Evolutionary conservation across 108 stramenopile genomes (phyloP), one percentile per base, ranked within the genome.

Genomic region (Nitzschia sp.): DNA sequence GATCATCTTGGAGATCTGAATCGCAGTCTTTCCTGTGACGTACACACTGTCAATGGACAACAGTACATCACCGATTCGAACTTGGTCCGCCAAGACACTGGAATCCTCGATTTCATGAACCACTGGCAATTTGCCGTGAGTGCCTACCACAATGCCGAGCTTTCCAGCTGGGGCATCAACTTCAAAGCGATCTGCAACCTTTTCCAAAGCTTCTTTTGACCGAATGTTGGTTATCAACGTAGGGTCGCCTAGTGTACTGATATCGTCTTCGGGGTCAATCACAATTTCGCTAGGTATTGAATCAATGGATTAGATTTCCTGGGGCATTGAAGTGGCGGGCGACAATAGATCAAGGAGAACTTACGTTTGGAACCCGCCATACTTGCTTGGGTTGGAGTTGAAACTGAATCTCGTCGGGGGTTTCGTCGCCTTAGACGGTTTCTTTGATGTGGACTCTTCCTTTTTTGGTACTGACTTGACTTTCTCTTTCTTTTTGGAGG

Each of bases 141-240:
- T 90, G 41, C 90, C 89, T 60, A 93, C 83, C 15, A 93, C 92
- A 65, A 93, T 83, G 3, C 92, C 92, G 43, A 93, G 70, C 64
- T 85, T 88, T 40, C 92, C 92, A 41, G 83, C 64, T 15, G 83
- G 83, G 34, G 75, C 83, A 42, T 51, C 57, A 21, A 84, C 73
- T 25, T 80, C 76, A 41, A 80, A 73, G n/a, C 71, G 69, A 19
- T 75, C 74, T 37, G 75, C 82, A 60, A 79, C 82, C 19, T 51
- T 63, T 26, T 83, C 74, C 38, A 73, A 44, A n/a, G 46, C 65
- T 52, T 40, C 62, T 48, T 67, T 70, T 0, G 72, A 20, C 69
- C 70, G 68, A 15, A 71, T 72, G 24, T 76, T 83, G 26, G 78
- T 59, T 15, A 82, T 79, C 67, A 80, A 86, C 54, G 84, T 75